phyloP scores from a whole-genome alignment of 345 rosid genomes.

The Corchorus capsularis region DNA sequence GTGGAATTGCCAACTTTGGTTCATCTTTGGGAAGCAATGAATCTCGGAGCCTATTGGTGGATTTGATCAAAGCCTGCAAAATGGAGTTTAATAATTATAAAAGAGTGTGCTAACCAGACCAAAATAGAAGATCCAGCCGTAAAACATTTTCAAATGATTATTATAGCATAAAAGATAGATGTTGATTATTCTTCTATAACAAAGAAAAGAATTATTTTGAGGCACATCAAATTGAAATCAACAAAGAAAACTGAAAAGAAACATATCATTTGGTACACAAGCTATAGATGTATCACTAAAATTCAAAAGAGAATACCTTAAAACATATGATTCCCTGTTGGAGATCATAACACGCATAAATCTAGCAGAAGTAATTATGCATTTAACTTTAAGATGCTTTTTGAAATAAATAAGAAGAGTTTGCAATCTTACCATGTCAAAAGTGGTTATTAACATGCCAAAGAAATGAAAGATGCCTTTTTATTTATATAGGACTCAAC shows the following conservation, averaged over 20 bases:
- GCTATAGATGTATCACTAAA: neutral
- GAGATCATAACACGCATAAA: neutral
- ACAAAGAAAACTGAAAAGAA: neutral
- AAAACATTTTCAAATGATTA: neutral
- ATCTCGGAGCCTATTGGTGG: slow-evolving; percentile 89
- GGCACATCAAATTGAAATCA: neutral
- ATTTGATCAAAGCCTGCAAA: slow-evolving; percentile 89
- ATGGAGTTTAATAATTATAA: neutral
- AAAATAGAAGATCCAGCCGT: neutral
- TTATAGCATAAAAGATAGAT: neutral
- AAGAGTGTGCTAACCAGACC: neutral
- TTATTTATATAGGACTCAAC: neutral
- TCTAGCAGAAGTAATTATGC: neutral
- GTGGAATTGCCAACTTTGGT: slow-evolving; percentile 88
- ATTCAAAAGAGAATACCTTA: neutral
- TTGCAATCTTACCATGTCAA: neutral
- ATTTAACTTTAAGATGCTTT: neutral
- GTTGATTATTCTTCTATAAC: neutral
- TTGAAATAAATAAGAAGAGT: neutral
- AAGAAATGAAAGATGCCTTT: neutral
- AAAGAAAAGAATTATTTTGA: neutral
- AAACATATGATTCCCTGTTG: neutral
- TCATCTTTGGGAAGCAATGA: slow-evolving; percentile 95
- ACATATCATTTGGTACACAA: neutral
- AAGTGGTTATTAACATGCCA: neutral